Percentiles rank a stretch among this genome's conserved stretches.
Conservation (phyloP, 331 rosid genomes). For the Cucumis variabilis region DNA sequence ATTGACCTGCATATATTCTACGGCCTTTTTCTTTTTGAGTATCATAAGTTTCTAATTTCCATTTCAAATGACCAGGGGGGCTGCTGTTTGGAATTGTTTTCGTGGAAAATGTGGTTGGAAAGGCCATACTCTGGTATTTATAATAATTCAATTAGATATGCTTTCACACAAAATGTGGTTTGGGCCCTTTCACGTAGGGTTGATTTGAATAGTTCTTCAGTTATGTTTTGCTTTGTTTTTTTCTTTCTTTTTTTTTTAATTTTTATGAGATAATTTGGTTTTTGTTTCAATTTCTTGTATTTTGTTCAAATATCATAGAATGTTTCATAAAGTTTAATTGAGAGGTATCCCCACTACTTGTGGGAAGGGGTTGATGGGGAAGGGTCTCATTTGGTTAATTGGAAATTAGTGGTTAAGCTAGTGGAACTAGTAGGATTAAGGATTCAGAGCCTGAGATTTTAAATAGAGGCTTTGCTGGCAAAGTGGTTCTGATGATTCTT, state of each 20-base stretch:
- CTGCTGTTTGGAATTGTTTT: slow-evolving; percentile 80
- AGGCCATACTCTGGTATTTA: slow-evolving; percentile 75
- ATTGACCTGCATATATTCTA: neutral
- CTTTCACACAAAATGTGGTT: slow-evolving; percentile 79
- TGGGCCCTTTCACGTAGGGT: slow-evolving; percentile 46
- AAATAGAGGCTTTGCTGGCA: neutral
- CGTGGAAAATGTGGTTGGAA: slow-evolving; percentile 92
- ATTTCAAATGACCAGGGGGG: slow-evolving; percentile 54
- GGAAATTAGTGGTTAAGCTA: neutral
- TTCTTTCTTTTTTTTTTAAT: too few relatives aligned
- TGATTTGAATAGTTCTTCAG: neutral
- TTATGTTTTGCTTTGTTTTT: too few relatives aligned
- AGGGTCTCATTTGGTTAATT: neutral
- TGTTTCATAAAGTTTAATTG: neutral
- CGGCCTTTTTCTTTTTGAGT: neutral
- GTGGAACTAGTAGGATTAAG: neutral
- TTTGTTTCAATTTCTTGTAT: neutral
- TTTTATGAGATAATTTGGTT: neutral
- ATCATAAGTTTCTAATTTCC: neutral
- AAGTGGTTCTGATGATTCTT: neutral
- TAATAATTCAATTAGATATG: slow-evolving; percentile 44
- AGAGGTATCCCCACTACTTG: neutral
- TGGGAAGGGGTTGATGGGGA: neutral
- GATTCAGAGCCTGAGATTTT: neutral
- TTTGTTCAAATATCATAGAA: neutral